A percentile compares a stretch with the other conserved stretches of the same genome.
phyloP scores from a whole-genome alignment of 2,329 filamentous ascomycete genomes.

The Periconia sp. region DNA sequence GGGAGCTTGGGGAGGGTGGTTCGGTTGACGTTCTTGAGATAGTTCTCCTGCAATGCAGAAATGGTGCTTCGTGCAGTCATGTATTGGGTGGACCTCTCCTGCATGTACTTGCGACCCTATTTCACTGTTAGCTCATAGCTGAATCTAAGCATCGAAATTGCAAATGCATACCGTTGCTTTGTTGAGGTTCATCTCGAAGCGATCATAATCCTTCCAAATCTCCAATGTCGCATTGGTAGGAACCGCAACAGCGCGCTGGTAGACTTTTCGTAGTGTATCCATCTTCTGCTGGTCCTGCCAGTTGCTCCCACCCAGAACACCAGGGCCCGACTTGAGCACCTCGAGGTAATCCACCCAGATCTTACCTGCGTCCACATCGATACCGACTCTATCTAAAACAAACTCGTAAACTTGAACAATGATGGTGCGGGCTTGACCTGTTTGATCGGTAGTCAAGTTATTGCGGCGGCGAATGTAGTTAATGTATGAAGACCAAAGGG shows the following conservation, averaged over 20 bases:
- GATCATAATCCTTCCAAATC: constrained; percentile 97
- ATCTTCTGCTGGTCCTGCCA: constrained; percentile 99
- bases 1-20: constrained; percentile 80
- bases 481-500: constrained; percentile 90
- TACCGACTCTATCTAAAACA: constrained; percentile 83
- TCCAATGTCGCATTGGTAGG: constrained; percentile 81
- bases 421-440: constrained; percentile 73
- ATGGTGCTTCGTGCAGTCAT: constrained; percentile 94
- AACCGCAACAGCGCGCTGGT: constrained; percentile 84
- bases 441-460: constrained; percentile 78
- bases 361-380: constrained; percentile 84
- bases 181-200: constrained; percentile 92
- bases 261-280: constrained; percentile 88
- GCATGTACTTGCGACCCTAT: constrained; percentile 88
- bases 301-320: constrained; percentile 76
- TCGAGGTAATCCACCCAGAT: constrained; percentile 96
- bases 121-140: constrained; percentile 18
- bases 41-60: constrained; percentile 79
- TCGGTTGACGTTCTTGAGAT: constrained; percentile 74
- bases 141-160: neutral
- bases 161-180: constrained; percentile 72
- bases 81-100: constrained; percentile 88
- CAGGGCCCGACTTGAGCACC: constrained; percentile 86
- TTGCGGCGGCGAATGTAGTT: constrained; percentile 93
- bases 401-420: constrained; percentile 90